Conservation (phyloP, 192 early-diverging fungal genomes). For the Phlyctochytrium planicorne region DNA sequence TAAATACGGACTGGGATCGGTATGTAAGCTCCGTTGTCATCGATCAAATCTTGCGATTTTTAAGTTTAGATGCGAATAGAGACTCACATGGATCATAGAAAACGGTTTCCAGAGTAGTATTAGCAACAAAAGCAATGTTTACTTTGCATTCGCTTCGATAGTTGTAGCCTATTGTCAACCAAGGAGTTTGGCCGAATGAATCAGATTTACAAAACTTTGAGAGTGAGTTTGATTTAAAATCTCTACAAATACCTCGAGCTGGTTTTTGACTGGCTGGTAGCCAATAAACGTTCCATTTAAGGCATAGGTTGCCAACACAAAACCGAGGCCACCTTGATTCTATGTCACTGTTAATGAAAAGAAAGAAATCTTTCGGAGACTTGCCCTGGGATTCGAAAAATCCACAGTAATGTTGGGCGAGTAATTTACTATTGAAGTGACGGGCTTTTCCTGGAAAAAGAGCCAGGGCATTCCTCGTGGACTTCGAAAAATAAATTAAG, state of each 20-base stretch:
- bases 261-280: conserved; percentile 30
- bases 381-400: conserved; percentile 14
- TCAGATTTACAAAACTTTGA: conserved; percentile 18
- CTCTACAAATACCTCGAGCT: conserved; percentile 16
- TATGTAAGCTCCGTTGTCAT: conserved; percentile 27
- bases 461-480: conserved; percentile 43
- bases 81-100: conserved; percentile 53
- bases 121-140: conserved; percentile 27
- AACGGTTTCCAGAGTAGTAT: conserved; percentile 23
- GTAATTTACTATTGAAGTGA: conserved; percentile 14
- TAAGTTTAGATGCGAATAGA: neutral
- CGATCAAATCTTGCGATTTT: conserved; percentile 23
- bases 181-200: conserved; percentile 16
- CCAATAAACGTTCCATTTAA: conserved; percentile 53
- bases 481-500: conserved; percentile 7
- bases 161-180: conserved; percentile 38
- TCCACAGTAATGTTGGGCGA: conserved; percentile 24
- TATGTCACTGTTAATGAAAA: neutral
- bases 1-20: conserved; percentile 47
- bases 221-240: neutral
- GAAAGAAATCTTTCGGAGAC: neutral
- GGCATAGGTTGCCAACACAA: conserved; percentile 44
- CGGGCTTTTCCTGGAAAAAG: conserved; percentile 26
- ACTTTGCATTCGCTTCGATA: conserved; percentile 34
- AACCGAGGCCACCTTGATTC: conserved; percentile 18